Base-by-base conservation (phyloP, 2,329 filamentous ascomycete genomes). In the Sporothrix pseudoabietina region DNA sequence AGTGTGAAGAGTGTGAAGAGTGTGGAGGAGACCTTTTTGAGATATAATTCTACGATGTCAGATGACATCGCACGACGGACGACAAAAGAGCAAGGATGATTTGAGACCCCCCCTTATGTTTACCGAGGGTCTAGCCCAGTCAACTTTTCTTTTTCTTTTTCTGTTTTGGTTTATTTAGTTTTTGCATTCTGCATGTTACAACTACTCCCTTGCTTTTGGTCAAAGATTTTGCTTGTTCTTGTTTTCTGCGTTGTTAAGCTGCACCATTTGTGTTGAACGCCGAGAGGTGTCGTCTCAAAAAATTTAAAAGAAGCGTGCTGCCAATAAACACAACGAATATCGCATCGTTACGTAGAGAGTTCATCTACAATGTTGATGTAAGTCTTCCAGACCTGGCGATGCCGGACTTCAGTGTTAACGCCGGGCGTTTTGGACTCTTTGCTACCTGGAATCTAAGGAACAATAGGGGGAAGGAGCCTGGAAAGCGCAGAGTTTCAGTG, bases 241-340 rank as follows among this genome's bases (percentile, higher is more conserved):
- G n/a, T 14, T 66, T 66, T 49, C n/a, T 66, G 41, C 52, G 52
- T 5, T 30, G 3, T 47, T 65, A 44, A 41, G n/a, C 16, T 47
- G 35, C 61, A 8, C 8, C 12, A 19, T 66, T 22, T 19, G n/a
- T 44, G 22, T 26, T 41, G 35, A 65, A 65, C n/a, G 35, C 26
- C 35, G 26, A 10, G 19, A 41, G 14, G 35, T 26, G 7, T 65
- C 49, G 39, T 7, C 30, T 19, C 26, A n/a, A 49, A 44, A 63
- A 26, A 30, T n/a, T n/a, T n/a, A 47, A 47, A 49, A 68, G 63
- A 68, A 68, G 63, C 63, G 63, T 66, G 61, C n/a, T 44, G 61
- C 39, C n/a, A 47, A 16, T 47, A 66, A 66, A 66, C 47, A 9
- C 61, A 47, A 44, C 35, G 9, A 14, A 47, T 47, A 30, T 26